A percentile compares a stretch with the other conserved stretches of the same genome.
Conservation (phyloP, 768 basidiomycete species). For the Nidularia sp. region DNA sequence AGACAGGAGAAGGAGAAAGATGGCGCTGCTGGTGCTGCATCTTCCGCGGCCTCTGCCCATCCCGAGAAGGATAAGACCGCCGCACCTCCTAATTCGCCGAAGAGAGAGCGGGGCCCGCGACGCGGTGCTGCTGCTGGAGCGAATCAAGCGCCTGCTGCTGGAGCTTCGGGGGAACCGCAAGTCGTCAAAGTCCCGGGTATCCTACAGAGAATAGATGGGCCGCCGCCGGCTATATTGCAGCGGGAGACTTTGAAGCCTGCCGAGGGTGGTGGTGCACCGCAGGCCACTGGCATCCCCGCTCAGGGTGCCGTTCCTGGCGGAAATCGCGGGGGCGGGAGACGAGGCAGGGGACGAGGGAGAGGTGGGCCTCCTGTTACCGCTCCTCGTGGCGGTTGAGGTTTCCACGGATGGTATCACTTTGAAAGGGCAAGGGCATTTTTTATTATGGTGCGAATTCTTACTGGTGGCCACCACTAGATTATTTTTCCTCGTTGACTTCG, state of each 20-base stretch:
- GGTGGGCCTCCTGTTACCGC: constrained; percentile 1
- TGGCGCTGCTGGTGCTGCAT: neutral
- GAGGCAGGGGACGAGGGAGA: constrained; percentile 12
- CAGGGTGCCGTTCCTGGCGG: neutral
- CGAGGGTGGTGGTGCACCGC: neutral
- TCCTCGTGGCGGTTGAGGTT: neutral
- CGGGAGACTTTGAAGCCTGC: constrained; percentile 1
- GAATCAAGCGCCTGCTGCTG: neutral
- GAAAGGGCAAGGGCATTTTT: too few species aligned
- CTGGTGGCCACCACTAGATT: too few species aligned
- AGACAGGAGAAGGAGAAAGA: constrained; percentile 9
- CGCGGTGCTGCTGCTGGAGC: constrained; percentile 1
- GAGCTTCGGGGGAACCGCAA: neutral
- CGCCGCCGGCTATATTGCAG: constrained; percentile 4
- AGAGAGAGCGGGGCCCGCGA: constrained; percentile 8
- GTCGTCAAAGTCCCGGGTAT: constrained; percentile 23
- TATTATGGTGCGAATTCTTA: too few species aligned
- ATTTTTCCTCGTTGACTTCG: too few species aligned
- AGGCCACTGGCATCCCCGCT: neutral
- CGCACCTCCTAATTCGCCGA: constrained; percentile 5
- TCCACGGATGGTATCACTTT: too few species aligned
- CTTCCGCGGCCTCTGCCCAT: constrained; percentile 4
- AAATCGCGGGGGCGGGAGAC: constrained; percentile 5
- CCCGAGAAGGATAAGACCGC: neutral
- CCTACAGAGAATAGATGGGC: constrained; percentile 20